Conservation (phyloP, 345 rosid species). For the Murraya paniculata region DNA sequence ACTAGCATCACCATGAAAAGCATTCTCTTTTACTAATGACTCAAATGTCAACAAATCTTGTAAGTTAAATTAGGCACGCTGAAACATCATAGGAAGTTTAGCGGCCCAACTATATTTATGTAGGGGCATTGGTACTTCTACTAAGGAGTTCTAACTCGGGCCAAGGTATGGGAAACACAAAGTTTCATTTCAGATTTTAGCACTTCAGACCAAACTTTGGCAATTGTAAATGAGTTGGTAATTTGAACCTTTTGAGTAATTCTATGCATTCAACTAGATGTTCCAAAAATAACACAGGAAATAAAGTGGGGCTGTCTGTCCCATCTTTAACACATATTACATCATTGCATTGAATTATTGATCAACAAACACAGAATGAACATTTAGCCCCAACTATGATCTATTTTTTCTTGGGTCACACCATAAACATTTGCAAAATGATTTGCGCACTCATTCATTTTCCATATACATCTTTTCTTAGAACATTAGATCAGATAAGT, state of each 20-base stretch:
- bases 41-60: slow-evolving; percentile 6
- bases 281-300: neutral
- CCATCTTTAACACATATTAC: neutral
- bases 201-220: neutral
- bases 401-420: neutral
- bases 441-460: neutral
- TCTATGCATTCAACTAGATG: neutral
- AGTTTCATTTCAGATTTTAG: neutral
- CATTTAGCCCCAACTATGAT: neutral
- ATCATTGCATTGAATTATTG: neutral
- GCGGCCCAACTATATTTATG: neutral
- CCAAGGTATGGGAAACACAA: slow-evolving; percentile 1
- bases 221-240: neutral
- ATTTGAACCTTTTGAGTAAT: neutral
- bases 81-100: neutral
- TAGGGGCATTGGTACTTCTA: neutral
- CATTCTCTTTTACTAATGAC: neutral
- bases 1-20: neutral
- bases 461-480: neutral
- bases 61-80: slow-evolving; percentile 7
- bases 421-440: neutral
- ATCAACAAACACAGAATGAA: neutral
- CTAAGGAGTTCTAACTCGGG: neutral
- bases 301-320: neutral
- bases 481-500: slow-evolving; percentile 5